A percentile compares a stretch with the other conserved stretches of the same genome.
Conservation (phyloP, 805 yeast genomes). For the Zygoascus bituminiphila region DNA sequence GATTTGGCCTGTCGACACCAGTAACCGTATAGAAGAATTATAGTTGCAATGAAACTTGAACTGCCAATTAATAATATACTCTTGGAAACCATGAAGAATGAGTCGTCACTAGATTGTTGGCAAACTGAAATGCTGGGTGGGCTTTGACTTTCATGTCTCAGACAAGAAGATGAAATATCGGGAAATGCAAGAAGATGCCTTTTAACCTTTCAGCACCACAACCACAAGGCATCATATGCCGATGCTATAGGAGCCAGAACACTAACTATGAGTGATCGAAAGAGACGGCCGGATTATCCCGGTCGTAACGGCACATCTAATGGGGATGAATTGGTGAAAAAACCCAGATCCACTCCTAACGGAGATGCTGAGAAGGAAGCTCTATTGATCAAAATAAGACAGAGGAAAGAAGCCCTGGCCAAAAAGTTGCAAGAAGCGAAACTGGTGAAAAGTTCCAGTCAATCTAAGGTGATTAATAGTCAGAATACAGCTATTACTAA, state of each 20-base stretch:
- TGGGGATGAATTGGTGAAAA: background rate
- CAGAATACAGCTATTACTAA: background rate
- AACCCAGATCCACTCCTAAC: background rate
- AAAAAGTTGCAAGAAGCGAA: background rate
- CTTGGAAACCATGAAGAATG: background rate
- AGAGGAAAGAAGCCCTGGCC: slow-evolving; percentile 17
- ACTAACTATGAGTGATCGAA: background rate
- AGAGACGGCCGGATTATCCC: background rate
- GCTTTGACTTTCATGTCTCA: too few species aligned
- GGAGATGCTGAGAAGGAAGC: slow-evolving; percentile 8
- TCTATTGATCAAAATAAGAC: slow-evolving; percentile 18
- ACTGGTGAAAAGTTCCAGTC: background rate
- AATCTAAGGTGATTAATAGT: background rate
- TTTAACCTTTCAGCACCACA: too few species aligned
- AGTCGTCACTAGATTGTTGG: too few species aligned
- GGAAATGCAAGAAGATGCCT: too few species aligned
- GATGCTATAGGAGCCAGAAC: background rate
- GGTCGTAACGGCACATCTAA: background rate
- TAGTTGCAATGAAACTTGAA: background rate
- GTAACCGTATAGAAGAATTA: background rate
- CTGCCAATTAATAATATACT: background rate
- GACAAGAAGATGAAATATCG: too few species aligned
- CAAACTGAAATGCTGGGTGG: too few species aligned
- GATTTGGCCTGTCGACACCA: too few species aligned
- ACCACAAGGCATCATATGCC: too few species aligned